Evolutionary conservation across 306 rosid genomes (phyloP).

Genomic region (Trifolium dubium): DNA sequence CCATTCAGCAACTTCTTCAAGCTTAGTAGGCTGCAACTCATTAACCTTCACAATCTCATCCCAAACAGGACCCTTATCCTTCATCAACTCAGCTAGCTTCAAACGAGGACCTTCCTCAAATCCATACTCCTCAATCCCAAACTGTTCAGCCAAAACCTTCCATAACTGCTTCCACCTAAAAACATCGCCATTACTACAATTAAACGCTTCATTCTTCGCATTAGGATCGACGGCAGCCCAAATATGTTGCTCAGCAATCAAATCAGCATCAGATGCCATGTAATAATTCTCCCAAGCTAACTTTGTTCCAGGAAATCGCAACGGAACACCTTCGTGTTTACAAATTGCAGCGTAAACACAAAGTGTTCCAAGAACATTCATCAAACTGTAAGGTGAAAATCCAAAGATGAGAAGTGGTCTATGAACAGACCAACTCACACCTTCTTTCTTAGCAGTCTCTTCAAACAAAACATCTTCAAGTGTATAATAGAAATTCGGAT

Average conservation of each 20-base stretch:
- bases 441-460: conserved; percentile 54
- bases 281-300: conserved; percentile 63
- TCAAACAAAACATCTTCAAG: conserved; percentile 59
- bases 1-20: conserved; percentile 64
- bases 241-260: conserved; percentile 80
- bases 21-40: conserved; percentile 46
- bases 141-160: conserved; percentile 71
- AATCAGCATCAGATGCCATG: conserved; percentile 66
- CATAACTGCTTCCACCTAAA: conserved; percentile 73
- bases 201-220: conserved; percentile 67
- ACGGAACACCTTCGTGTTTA: conserved; percentile 61
- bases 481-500: conserved; percentile 62
- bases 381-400: conserved; percentile 68
- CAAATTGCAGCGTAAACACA: conserved; percentile 74
- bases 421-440: conserved; percentile 66
- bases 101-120: conserved; percentile 51
- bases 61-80: conserved; percentile 62
- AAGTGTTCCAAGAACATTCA: conserved; percentile 59
- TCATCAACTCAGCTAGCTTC: conserved; percentile 55
- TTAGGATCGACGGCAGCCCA: conserved; percentile 81
- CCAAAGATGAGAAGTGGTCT: conserved; percentile 62
- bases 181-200: conserved; percentile 65
- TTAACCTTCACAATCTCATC: conserved; percentile 66
- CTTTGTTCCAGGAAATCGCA: conserved; percentile 62
- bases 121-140: conserved; percentile 69